Conservation (phyloP, 2,329 filamentous ascomycete genomes). For the Monosporascus sp. region DNA sequence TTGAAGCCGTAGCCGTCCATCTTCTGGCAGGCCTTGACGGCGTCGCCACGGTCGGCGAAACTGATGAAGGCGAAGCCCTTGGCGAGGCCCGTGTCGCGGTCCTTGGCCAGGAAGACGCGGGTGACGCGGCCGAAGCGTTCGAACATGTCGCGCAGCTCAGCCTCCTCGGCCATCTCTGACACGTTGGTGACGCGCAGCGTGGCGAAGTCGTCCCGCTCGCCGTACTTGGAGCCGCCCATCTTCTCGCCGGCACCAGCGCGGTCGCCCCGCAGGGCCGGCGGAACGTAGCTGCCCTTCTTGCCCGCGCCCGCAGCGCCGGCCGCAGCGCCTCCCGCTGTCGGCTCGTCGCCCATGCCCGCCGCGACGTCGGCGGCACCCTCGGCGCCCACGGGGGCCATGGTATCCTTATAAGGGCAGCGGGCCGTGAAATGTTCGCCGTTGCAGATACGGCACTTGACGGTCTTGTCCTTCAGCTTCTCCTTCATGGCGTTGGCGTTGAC, state of each 20-base stretch:
- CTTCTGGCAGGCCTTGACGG: slow-evolving; percentile 89
- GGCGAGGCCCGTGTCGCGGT: slow-evolving; percentile 89
- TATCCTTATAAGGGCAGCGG: slow-evolving; percentile 99
- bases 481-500: slow-evolving; percentile 70
- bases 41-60: slow-evolving; percentile 85
- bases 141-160: slow-evolving; percentile 95
- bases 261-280: slow-evolving; percentile 81
- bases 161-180: slow-evolving; percentile 94
- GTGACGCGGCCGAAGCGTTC: slow-evolving; percentile 95
- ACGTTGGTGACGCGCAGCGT: slow-evolving; percentile 98
- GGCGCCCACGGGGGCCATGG: slow-evolving; percentile 84
- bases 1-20: slow-evolving; percentile 95
- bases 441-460: slow-evolving; percentile 99
- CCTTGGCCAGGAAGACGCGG: slow-evolving; percentile 95
- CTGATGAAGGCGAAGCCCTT: slow-evolving; percentile 99
- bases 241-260: slow-evolving; percentile 65
- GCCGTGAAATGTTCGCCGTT: slow-evolving; percentile 98
- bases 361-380: slow-evolving; percentile 49
- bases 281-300: slow-evolving; percentile 84
- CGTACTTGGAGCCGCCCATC: slow-evolving; percentile 81
- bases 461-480: slow-evolving; percentile 92
- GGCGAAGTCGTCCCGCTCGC: slow-evolving; percentile 91
- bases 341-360: slow-evolving; percentile 50
- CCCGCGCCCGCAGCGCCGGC: slow-evolving; percentile 51
- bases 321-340: slow-evolving; percentile 30